These are phyloP conservation scores for Ploettnerulaceae sp. DNA, from an alignment of 2,329 filamentous ascomycete genomes.

Conservation along the genomic window DNA sequence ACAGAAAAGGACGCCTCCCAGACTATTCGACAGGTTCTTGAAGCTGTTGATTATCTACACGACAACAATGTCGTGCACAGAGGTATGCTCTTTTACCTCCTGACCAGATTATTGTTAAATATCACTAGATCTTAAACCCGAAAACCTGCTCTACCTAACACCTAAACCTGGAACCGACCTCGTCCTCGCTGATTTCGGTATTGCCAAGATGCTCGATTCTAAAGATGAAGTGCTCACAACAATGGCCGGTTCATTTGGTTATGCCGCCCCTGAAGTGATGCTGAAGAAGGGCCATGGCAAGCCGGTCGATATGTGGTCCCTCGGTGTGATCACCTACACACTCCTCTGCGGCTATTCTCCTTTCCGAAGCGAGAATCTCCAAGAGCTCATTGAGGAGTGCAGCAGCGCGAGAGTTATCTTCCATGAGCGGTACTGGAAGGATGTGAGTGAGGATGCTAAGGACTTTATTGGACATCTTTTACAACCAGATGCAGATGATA, in stretches of 20 bases:
- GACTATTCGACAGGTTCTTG: conserved; percentile 90
- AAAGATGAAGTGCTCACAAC: conserved; percentile 91
- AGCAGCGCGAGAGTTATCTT: conserved; percentile 79
- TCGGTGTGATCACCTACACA: conserved; percentile 98
- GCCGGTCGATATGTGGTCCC: conserved; percentile 98
- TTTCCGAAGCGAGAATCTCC: conserved; percentile 90
- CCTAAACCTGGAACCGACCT: conserved; percentile 72
- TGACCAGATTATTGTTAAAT: conserved; percentile 17
- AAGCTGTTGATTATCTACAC: conserved; percentile 91
- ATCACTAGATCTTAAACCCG: conserved; percentile 81
- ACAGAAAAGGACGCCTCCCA: conserved; percentile 91
- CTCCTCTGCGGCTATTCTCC: conserved; percentile 96
- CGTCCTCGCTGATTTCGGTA: conserved; percentile 95
- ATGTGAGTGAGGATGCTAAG: conserved; percentile 92
- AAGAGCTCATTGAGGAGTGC: conserved; percentile 93
- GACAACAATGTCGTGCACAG: conserved; percentile 92
- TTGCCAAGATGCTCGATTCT: conserved; percentile 93
- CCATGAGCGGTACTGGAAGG: conserved; percentile 98
- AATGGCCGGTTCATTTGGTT: conserved; percentile 98
- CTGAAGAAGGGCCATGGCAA: conserved; percentile 96
- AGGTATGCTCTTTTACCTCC: conserved; percentile 48
- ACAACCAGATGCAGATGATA: conserved; percentile 69
- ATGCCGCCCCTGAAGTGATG: conserved; percentile 98
- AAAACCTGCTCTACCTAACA: conserved; percentile 93
- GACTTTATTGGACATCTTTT: conserved; percentile 83